Conservation (phyloP, 73 alveolate genomes). For the Blepharisma japonicum region DNA sequence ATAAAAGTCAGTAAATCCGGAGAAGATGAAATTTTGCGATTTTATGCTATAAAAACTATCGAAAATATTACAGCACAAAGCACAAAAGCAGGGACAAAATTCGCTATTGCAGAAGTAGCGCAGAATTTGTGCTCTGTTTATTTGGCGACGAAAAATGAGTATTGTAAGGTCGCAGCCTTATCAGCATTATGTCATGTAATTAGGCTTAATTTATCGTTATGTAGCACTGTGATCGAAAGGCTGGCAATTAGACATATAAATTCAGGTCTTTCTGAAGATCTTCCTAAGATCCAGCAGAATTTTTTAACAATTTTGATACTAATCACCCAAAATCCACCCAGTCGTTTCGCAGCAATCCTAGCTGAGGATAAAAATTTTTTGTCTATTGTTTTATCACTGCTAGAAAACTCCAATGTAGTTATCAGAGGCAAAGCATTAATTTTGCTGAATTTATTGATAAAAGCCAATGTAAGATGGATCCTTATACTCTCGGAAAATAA, state of each 20-base stretch:
- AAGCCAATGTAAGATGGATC: constrained; percentile 60
- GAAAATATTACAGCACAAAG: constrained; percentile 89
- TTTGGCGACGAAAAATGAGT: constrained; percentile 55
- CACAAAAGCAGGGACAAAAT: constrained; percentile 65
- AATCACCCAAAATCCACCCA: constrained; percentile 44
- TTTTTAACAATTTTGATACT: constrained; percentile 65
- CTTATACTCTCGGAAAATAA: constrained; percentile 61
- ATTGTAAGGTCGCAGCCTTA: constrained; percentile 59
- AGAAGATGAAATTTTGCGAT: constrained; percentile 89
- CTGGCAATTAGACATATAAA: constrained; percentile 49
- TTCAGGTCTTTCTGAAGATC: constrained; percentile 61
- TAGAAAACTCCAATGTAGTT: constrained; percentile 66
- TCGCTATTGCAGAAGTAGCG: constrained; percentile 70
- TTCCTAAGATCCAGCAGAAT: constrained; percentile 68
- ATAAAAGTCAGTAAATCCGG: constrained; percentile 63
- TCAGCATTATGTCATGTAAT: constrained; percentile 70
- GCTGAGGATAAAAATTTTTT: constrained; percentile 52
- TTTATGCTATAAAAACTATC: constrained; percentile 92
- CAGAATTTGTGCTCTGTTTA: constrained; percentile 41
- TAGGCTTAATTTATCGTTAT: constrained; percentile 50
- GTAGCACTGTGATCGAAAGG: constrained; percentile 54
- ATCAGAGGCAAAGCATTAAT: constrained; percentile 80
- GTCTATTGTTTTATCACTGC: constrained; percentile 41
- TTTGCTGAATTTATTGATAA: constrained; percentile 58
- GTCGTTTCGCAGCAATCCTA: constrained; percentile 42